Conservation (phyloP, 179 eudicot species). For the Spergularia azorica region DNA sequence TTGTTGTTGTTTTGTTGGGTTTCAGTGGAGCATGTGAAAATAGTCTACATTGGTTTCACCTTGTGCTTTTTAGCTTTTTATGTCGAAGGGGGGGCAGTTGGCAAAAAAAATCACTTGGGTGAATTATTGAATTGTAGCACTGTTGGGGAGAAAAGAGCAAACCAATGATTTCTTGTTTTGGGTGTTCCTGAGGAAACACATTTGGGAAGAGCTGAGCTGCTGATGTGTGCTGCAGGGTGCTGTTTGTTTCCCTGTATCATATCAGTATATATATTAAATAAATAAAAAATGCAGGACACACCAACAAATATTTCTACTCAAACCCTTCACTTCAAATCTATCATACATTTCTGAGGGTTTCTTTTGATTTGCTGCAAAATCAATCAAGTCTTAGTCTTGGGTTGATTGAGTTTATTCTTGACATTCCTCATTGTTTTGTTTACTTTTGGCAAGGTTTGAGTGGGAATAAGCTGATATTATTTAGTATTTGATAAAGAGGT, state of each 20-base stretch:
- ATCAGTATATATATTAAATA: too few relatives aligned
- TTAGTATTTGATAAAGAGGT: constrained; percentile 15
- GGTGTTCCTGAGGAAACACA: constrained; percentile 49
- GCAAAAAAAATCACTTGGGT: not conserved
- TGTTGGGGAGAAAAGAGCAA: constrained; percentile 52
- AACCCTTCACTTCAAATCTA: constrained; percentile 27
- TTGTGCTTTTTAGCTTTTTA: constrained; percentile 24
- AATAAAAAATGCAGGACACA: too few relatives aligned
- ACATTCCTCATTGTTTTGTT: constrained; percentile 24
- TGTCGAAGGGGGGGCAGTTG: constrained; percentile 26
- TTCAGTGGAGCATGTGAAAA: not conserved
- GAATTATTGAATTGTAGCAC: constrained; percentile 36
- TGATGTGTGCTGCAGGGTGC: not conserved
- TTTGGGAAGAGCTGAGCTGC: constrained; percentile 13
- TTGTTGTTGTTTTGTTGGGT: not conserved
- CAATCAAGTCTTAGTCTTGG: constrained; percentile 29
- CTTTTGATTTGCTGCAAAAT: constrained; percentile 29
- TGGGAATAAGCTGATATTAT: constrained; percentile 11
- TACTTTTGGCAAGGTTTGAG: constrained; percentile 30
- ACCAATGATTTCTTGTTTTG: constrained; percentile 64
- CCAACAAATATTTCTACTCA: constrained; percentile 8
- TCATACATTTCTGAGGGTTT: constrained; percentile 32
- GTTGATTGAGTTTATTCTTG: constrained; percentile 25
- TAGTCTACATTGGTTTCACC: constrained; percentile 5
- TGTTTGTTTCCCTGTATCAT: constrained; percentile 6